phyloP scores from a whole-genome alignment of 2,329 filamentous ascomycete genomes.

The Pseudogymnoascus sp. region DNA sequence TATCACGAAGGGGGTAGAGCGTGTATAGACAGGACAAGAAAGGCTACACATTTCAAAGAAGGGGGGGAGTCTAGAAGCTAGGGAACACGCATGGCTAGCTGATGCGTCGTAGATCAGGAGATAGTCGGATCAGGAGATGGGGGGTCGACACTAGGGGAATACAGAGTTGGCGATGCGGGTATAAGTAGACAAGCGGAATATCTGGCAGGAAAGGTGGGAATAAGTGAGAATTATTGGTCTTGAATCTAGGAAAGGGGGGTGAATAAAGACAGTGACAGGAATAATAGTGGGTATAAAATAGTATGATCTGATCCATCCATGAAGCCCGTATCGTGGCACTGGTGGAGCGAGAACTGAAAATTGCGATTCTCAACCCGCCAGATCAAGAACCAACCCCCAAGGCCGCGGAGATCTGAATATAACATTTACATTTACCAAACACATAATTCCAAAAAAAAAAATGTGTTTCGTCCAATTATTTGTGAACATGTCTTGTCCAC shows the following conservation, averaged over 20 bases:
- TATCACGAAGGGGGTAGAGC: background rate
- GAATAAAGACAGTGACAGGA: too few species aligned
- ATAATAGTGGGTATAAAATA: too few species aligned
- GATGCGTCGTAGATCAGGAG: background rate
- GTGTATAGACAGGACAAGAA: background rate
- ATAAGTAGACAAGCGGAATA: background rate
- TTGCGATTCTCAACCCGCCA: background rate
- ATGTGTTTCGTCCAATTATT: too few species aligned
- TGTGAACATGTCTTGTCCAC: background rate
- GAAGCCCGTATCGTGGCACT: too few species aligned
- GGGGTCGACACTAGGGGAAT: background rate
- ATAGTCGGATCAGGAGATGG: background rate
- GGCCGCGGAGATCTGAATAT: background rate
- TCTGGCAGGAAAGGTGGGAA: background rate
- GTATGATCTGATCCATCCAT: too few species aligned
- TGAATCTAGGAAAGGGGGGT: background rate
- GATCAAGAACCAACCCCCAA: background rate
- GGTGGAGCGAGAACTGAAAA: too few species aligned
- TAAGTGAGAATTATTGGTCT: background rate
- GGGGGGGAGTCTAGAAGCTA: background rate
- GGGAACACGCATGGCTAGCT: background rate
- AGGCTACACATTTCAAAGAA: background rate
- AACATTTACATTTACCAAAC: too few species aligned
- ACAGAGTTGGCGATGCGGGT: too few species aligned
- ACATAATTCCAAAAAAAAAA: too few species aligned